Conservation (phyloP, 2,329 filamentous ascomycete species). For the Aspergillus pseudoviridinutans region DNA sequence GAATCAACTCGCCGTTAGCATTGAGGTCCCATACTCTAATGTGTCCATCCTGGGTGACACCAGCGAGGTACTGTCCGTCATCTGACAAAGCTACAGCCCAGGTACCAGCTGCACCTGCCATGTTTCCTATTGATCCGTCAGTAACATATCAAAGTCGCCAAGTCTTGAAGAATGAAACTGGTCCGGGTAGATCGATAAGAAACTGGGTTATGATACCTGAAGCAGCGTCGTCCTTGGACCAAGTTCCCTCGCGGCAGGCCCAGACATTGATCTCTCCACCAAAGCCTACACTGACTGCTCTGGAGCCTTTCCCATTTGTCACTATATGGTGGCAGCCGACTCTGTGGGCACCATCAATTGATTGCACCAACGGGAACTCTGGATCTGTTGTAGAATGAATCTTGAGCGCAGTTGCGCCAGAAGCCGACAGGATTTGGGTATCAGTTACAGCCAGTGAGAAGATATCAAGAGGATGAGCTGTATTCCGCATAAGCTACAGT, state of each 20-base stretch:
- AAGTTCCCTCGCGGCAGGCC: conserved; percentile 56
- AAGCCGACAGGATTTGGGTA: conserved; percentile 72
- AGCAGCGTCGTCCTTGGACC: conserved; percentile 50
- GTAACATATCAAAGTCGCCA: conserved; percentile 11
- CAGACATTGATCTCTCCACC: conserved; percentile 85
- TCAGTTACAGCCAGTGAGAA: conserved; percentile 76
- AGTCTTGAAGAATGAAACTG: background rate
- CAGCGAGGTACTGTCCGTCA: conserved; percentile 79
- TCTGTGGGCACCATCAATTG: conserved; percentile 73
- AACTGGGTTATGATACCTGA: conserved; percentile 32
- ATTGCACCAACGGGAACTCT: conserved; percentile 73
- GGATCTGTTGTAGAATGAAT: conserved; percentile 70
- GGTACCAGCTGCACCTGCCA: conserved; percentile 63
- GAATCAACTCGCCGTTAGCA: conserved; percentile 58
- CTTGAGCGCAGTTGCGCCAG: conserved; percentile 76
- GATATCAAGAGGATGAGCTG: conserved; percentile 79
- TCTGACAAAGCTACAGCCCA: conserved; percentile 87
- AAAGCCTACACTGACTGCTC: conserved; percentile 82
- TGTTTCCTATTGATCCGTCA: conserved; percentile 29
- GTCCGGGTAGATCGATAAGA: background rate
- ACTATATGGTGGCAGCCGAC: conserved; percentile 89
- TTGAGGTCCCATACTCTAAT: conserved; percentile 82
- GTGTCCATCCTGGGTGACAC: conserved; percentile 79
- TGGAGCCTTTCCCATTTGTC: conserved; percentile 63
- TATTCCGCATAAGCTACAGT: conserved; percentile 5